phyloP scores from a whole-genome alignment of 2,329 filamentous ascomycete species.

The Sporothrix humicola region DNA sequence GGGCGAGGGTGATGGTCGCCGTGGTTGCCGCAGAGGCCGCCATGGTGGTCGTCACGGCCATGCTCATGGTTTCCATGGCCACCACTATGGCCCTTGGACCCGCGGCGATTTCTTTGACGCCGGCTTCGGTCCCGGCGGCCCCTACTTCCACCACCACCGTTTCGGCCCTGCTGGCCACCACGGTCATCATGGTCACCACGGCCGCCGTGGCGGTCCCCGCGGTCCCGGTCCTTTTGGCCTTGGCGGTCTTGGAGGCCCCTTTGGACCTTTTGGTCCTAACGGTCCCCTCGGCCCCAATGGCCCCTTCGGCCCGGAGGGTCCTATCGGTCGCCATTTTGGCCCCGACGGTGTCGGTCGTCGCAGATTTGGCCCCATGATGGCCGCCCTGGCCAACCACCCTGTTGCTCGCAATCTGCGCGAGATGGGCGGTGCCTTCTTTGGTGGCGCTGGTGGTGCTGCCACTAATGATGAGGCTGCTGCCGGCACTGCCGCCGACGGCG shows the following conservation, averaged over 20 bases:
- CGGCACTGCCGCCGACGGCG: constrained; percentile 31
- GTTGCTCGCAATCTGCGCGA: constrained; percentile 49
- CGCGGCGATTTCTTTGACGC: constrained; percentile 29
- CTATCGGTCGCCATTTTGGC: constrained; percentile 32
- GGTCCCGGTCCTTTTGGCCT: constrained; percentile 33
- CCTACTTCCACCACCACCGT: constrained; percentile 24
- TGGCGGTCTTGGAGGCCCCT: constrained; percentile 30
- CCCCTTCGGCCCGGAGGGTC: constrained; percentile 33
- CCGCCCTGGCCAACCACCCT: constrained; percentile 51
- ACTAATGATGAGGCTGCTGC: background rate
- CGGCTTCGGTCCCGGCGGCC: constrained; percentile 38
- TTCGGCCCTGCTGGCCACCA: constrained; percentile 19
- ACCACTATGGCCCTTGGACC: constrained; percentile 19
- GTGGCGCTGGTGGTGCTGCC: constrained; percentile 32
- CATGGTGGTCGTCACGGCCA: constrained; percentile 25
- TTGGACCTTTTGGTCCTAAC: constrained; percentile 32
- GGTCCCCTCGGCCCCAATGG: constrained; percentile 29
- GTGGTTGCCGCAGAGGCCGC: constrained; percentile 14
- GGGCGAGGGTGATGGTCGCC: background rate
- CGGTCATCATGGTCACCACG: constrained; percentile 33
- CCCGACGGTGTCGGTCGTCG: constrained; percentile 34
- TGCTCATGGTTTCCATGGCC: background rate
- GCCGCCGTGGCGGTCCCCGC: constrained; percentile 31
- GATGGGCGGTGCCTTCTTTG: constrained; percentile 40
- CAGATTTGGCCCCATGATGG: constrained; percentile 50